Conservation (phyloP, 2,329 filamentous ascomycete species). For the Clarireedia sp. region DNA sequence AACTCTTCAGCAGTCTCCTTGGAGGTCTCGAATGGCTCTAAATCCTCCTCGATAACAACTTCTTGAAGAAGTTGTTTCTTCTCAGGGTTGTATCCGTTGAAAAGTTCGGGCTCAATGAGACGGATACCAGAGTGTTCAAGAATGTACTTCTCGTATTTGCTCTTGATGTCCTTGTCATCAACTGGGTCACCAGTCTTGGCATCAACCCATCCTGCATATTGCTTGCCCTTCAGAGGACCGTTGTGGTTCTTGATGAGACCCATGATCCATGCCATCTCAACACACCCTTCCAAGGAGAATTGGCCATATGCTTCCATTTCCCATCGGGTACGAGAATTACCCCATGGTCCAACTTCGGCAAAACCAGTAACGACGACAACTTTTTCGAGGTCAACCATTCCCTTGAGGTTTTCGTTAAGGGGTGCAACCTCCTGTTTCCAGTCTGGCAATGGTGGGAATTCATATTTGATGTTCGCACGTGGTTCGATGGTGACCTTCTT, state of each 20-base stretch:
- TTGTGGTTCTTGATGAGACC: conserved; percentile 99
- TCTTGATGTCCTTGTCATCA: conserved; percentile 95
- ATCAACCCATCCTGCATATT: conserved; percentile 95
- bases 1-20: conserved; percentile 98
- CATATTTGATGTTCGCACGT: conserved; percentile 95
- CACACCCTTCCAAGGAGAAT: conserved; percentile 94
- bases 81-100: conserved; percentile 93
- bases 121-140: conserved; percentile 96
- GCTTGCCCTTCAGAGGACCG: conserved; percentile 88
- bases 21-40: conserved; percentile 93
- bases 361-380: conserved; percentile 97
- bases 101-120: conserved; percentile 93
- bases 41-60: conserved; percentile 92
- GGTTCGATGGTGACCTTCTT: conserved; percentile 91
- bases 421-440: conserved; percentile 89
- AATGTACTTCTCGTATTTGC: conserved; percentile 95
- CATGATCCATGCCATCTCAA: conserved; percentile 99
- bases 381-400: conserved; percentile 98
- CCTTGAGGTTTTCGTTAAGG: conserved; percentile 80
- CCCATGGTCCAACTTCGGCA: conserved; percentile 93
- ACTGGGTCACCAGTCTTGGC: conserved; percentile 90
- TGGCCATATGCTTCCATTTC: conserved; percentile 98
- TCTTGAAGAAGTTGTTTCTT: conserved; percentile 98
- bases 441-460: conserved; percentile 83
- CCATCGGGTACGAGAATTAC: conserved; percentile 96